These are phyloP conservation scores for Chenopodium berlandieri DNA, from an alignment of 148 eudicot genomes.

Conservation along the genomic window DNA sequence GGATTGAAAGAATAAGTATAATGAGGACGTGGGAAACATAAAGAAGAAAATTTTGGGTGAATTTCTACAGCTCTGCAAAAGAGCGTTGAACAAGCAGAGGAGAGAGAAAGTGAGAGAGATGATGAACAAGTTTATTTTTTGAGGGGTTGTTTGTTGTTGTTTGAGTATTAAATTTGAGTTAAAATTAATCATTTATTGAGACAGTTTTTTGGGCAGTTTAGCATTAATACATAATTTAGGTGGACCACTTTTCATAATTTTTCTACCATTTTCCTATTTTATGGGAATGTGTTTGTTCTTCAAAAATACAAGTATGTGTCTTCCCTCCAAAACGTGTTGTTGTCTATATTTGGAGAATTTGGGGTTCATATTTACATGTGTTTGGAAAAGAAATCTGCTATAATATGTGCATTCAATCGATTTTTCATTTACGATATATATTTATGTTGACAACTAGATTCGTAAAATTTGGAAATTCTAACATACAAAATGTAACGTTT, in stretches of 20 bases:
- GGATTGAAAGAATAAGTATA: conserved; percentile 39
- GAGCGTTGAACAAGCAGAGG: conserved; percentile 30
- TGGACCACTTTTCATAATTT: conserved; percentile 17
- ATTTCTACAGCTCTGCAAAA: not conserved
- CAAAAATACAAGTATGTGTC: not conserved
- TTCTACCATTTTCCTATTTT: not conserved
- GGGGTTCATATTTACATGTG: no score
- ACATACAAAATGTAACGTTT: no score
- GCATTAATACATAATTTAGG: conserved; percentile 1
- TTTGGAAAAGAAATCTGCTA: no score
- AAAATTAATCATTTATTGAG: conserved; percentile 9
- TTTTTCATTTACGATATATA: no score
- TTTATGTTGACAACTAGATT: no score
- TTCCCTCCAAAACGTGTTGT: conserved; percentile 6
- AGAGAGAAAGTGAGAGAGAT: conserved; percentile 12
- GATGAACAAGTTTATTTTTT: not conserved
- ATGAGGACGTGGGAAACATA: conserved; percentile 59
- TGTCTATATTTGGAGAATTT: no score
- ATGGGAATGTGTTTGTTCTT: not conserved
- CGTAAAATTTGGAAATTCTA: no score
- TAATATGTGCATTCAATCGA: no score
- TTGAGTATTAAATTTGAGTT: not conserved
- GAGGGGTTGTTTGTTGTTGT: not conserved
- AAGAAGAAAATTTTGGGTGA: conserved; percentile 13
- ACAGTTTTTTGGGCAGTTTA: conserved; percentile 18